Conservation (phyloP, 2,329 filamentous ascomycete species). For the Bipolaris sorokiniana region DNA sequence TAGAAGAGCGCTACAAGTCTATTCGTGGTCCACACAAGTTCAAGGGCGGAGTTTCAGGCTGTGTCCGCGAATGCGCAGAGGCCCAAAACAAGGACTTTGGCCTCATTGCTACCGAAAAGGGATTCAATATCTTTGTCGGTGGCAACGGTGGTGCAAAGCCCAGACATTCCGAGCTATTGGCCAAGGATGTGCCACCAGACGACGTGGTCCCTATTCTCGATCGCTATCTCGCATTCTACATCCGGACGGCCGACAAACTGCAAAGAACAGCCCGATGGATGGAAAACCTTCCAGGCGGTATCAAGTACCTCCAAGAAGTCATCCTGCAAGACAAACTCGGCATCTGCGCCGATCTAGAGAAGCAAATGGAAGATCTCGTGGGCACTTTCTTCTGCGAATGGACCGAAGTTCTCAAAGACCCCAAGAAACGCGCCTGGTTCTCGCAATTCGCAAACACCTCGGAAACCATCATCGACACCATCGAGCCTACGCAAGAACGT, state of each 20-base stretch:
- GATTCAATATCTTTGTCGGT: constrained; percentile 90
- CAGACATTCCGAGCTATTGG: constrained; percentile 79
- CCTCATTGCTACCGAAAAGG: constrained; percentile 88
- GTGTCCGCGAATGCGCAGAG: constrained; percentile 90
- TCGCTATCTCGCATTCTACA: constrained; percentile 91
- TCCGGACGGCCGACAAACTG: constrained; percentile 87
- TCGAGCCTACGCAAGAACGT: constrained; percentile 75
- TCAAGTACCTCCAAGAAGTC: constrained; percentile 82
- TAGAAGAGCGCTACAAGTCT: constrained; percentile 92
- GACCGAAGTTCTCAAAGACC: constrained; percentile 78
- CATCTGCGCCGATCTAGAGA: constrained; percentile 81
- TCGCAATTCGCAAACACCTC: constrained; percentile 82
- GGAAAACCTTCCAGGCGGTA: constrained; percentile 80
- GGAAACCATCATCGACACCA: constrained; percentile 67
- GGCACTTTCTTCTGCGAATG: constrained; percentile 89
- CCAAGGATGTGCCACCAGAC: constrained; percentile 82
- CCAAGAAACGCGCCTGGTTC: constrained; percentile 72
- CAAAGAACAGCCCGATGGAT: constrained; percentile 90
- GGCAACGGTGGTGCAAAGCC: constrained; percentile 90
- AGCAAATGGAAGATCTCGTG: constrained; percentile 86
- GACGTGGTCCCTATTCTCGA: constrained; percentile 85
- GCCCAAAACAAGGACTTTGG: constrained; percentile 94
- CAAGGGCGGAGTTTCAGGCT: constrained; percentile 88
- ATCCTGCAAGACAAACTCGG: constrained; percentile 85
- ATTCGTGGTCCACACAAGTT: constrained; percentile 89